Evolutionary conservation across 2,329 filamentous ascomycete genomes (phyloP), one percentile per base, ranked within the genome.

Genomic region (Microdochium trichocladiopsis): DNA sequence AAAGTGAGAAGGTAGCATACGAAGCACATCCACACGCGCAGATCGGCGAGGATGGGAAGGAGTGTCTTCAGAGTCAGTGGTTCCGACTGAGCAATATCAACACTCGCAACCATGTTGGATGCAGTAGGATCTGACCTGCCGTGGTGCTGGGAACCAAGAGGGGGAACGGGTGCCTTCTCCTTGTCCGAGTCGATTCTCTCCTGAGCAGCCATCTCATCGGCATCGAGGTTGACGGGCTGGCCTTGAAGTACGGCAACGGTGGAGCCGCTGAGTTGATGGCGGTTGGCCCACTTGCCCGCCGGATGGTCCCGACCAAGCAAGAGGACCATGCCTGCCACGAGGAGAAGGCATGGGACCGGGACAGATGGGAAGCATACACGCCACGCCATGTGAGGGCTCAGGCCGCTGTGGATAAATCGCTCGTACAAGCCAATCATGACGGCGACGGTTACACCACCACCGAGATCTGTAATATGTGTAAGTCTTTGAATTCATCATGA

Each of bases 381-480:
- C 95, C 86, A 55, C 95, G 74, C 65, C 95, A 96, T 2, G 90
- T 80, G 1, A 95, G 82, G 24, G 91, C 82, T 91, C 92, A 96
- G 2, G 91, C 87, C 36, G 83, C 78, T 59, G 88, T 83, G 2
- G 82, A 70, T 1, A 76, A 72, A 51, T 93, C 73, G 6, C 83
- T 95, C 87, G 69, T 87, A 94, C 53, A 96, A 84, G 4, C 89
- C 89, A 2, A 92, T 91, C 90, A 96, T 95, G 60, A 93, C 81
- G 67, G 95, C 95, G 72, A 95, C 95, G 2, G 91, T 95, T 58
- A 95, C 87, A 52, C 92, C 92, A 57, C 91, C 92, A 53, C 92
- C 91, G 24, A 89, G 81, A 61, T 95, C 41, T 45, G 22, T 45
- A 16, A 45, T 12, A 23, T 23, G 41, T 45, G 41, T 45, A 22